Conservation (phyloP, 2,329 filamentous ascomycete genomes). For the Podosphaera xanthii region DNA sequence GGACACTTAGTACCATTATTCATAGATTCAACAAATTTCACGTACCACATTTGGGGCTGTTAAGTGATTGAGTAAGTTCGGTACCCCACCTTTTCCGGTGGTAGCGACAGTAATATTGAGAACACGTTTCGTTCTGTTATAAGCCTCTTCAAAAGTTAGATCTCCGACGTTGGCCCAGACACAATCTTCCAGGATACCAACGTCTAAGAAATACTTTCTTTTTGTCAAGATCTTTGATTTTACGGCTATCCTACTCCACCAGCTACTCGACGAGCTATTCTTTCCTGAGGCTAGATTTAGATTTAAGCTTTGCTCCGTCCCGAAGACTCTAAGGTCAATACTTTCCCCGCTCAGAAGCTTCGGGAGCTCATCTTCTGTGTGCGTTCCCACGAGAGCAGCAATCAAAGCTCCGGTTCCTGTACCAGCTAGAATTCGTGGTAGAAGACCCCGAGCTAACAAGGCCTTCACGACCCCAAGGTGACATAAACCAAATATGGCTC, state of each 20-base stretch:
- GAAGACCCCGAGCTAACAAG: conserved; percentile 52
- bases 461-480: conserved; percentile 82
- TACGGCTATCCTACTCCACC: conserved; percentile 36
- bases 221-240: conserved; percentile 44
- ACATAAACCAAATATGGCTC: conserved; percentile 75
- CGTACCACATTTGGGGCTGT: conserved; percentile 79
- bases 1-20: neutral
- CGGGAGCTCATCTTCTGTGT: conserved; percentile 66
- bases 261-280: conserved; percentile 18
- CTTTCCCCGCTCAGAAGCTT: conserved; percentile 53
- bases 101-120: conserved; percentile 82
- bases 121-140: conserved; percentile 60
- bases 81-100: conserved; percentile 49
- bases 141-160: conserved; percentile 83
- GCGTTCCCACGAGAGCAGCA: conserved; percentile 67
- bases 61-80: conserved; percentile 73
- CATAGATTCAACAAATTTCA: conserved; percentile 10
- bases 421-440: conserved; percentile 78
- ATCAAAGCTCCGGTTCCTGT: conserved; percentile 80
- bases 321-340: conserved; percentile 64
- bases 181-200: conserved; percentile 60
- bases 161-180: conserved; percentile 71
- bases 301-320: conserved; percentile 15
- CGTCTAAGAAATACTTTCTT: conserved; percentile 68
- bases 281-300: conserved; percentile 14